phyloP scores from a whole-genome alignment of 805 yeast genomes.

The Teunomyces stri region DNA sequence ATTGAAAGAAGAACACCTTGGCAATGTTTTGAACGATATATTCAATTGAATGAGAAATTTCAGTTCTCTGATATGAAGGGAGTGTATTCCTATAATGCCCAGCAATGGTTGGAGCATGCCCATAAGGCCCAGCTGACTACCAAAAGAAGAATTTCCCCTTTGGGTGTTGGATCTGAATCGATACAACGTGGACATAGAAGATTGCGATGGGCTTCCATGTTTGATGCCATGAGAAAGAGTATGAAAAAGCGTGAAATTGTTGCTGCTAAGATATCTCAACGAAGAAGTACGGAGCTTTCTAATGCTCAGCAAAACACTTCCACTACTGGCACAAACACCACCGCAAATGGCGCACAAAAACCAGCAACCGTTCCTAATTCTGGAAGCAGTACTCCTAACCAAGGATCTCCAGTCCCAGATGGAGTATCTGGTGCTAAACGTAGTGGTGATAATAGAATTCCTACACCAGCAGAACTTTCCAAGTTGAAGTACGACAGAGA shows the following conservation, averaged over 20 bases:
- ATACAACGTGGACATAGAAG: conserved; percentile 91
- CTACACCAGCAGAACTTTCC: conserved; percentile 81
- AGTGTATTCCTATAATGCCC: conserved; percentile 75
- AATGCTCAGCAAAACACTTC: conserved; percentile 2
- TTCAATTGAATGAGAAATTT: conserved; percentile 86
- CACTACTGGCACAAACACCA: background rate
- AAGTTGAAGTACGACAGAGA: conserved; percentile 83
- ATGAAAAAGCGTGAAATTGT: conserved; percentile 86
- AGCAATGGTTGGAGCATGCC: conserved; percentile 89
- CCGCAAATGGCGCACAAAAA: background rate
- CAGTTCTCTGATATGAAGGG: conserved; percentile 88
- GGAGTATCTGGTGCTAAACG: conserved; percentile 40
- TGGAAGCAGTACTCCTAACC: conserved; percentile 1
- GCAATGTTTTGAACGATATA: conserved; percentile 97
- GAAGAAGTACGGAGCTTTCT: conserved; percentile 6
- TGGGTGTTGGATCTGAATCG: conserved; percentile 91
- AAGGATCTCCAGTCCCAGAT: conserved; percentile 32
- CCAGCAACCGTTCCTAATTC: conserved; percentile 7
- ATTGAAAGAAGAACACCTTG: conserved; percentile 96
- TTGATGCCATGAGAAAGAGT: conserved; percentile 88
- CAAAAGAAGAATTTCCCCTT: conserved; percentile 82
- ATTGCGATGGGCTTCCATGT: conserved; percentile 94
- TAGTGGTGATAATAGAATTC: conserved; percentile 43
- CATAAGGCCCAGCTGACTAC: conserved; percentile 85
- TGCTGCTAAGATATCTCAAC: conserved; percentile 25